Conservation (phyloP, 2,329 filamentous ascomycete genomes). For the Epichloe uncinata region DNA sequence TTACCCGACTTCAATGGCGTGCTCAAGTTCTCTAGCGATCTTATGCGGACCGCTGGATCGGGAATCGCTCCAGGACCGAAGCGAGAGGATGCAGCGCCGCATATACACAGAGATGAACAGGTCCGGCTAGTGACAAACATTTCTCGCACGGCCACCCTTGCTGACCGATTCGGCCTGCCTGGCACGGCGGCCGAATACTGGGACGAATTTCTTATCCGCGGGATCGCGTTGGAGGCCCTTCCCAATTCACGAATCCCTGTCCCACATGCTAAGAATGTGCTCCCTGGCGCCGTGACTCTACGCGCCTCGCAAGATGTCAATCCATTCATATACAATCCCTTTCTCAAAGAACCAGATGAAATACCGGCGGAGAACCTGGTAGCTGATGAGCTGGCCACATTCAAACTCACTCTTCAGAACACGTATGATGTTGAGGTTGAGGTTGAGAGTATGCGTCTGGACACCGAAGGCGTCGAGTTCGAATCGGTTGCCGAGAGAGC, state of each 20-base stretch:
- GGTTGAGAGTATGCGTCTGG: slow-evolving; percentile 66
- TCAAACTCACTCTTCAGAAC: slow-evolving; percentile 79
- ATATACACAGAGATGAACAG: slow-evolving; percentile 71
- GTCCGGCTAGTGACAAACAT: slow-evolving; percentile 74
- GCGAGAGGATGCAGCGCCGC: slow-evolving; percentile 54
- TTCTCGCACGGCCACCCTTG: slow-evolving; percentile 66
- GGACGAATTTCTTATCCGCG: slow-evolving; percentile 87
- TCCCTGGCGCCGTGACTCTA: slow-evolving; percentile 35
- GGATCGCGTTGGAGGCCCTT: slow-evolving; percentile 54
- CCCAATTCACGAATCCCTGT: slow-evolving; percentile 48
- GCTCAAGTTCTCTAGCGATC: slow-evolving; percentile 71
- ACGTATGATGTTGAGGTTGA: slow-evolving; percentile 88
- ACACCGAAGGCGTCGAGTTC: slow-evolving; percentile 61
- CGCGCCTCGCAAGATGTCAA: slow-evolving; percentile 51
- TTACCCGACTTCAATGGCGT: slow-evolving; percentile 84
- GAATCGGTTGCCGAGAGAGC: slow-evolving; percentile 51
- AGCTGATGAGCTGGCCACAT: slow-evolving; percentile 62
- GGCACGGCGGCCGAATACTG: slow-evolving; percentile 75
- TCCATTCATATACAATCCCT: slow-evolving; percentile 93
- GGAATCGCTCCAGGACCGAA: slow-evolving; percentile 61
- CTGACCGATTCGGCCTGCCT: slow-evolving; percentile 57
- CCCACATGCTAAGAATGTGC: slow-evolving; percentile 44
- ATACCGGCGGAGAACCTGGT: slow-evolving; percentile 58
- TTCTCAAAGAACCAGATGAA: slow-evolving; percentile 54
- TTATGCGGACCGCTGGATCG: slow-evolving; percentile 70